Conservation (phyloP, 192 early-diverging fungal genomes). For the Jimgerdemannia lactiflua region DNA sequence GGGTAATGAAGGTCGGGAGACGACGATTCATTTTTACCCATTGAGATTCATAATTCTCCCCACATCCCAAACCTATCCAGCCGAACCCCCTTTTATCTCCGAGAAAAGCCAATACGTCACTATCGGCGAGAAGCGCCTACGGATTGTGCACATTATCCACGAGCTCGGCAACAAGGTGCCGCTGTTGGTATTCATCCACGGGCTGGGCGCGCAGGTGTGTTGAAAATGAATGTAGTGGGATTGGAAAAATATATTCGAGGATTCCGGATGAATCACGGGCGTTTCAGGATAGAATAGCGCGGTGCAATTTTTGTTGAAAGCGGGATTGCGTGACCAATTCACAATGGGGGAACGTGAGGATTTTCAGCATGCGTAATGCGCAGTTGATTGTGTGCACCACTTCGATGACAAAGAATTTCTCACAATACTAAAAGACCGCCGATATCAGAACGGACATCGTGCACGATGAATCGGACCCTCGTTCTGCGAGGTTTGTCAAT, state of each 20-base stretch:
- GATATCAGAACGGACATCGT: too few relatives aligned
- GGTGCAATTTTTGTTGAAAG: constrained; percentile 4
- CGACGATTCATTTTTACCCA: too few relatives aligned
- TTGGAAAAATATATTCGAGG: not conserved
- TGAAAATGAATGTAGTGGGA: not conserved
- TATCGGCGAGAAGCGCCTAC: constrained; percentile 24
- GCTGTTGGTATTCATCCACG: constrained; percentile 55
- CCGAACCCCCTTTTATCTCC: constrained; percentile 26
- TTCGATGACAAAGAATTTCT: too few relatives aligned
- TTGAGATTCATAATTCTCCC: too few relatives aligned
- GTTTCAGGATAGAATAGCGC: not conserved
- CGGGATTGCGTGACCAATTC: not conserved
- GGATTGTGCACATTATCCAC: constrained; percentile 54
- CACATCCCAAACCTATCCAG: constrained; percentile 4
- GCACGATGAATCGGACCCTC: too few relatives aligned
- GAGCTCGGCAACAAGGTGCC: constrained; percentile 50
- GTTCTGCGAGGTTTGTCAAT: too few relatives aligned
- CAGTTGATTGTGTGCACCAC: too few relatives aligned
- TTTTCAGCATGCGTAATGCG: too few relatives aligned
- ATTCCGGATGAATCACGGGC: not conserved
- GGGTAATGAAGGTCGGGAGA: too few relatives aligned
- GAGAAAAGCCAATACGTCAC: constrained; percentile 41
- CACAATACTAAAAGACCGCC: too few relatives aligned
- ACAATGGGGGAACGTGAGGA: not conserved
- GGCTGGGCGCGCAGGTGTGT: constrained; percentile 56